phyloP scores from a whole-genome alignment of 108 stramenopile genomes.

The Skeletonema potamos region DNA sequence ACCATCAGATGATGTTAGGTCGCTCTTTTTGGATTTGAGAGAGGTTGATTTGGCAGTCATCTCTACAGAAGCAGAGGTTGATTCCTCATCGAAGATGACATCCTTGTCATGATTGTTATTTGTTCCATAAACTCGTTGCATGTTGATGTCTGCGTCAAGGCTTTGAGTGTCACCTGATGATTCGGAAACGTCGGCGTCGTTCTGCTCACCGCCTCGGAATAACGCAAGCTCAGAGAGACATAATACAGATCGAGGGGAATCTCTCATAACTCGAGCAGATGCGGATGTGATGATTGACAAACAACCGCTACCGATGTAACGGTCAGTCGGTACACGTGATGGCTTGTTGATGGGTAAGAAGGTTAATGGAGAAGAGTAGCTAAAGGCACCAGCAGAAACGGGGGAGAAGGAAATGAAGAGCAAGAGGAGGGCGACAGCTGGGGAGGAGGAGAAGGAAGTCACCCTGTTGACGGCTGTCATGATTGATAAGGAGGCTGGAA shows the following conservation, averaged over 20 bases:
- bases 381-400: constrained; percentile 29
- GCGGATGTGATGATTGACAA: neutral
- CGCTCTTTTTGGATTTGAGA: constrained; percentile 4
- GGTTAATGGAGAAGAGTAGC: neutral
- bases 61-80: constrained; percentile 15
- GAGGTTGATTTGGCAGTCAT: constrained; percentile 10
- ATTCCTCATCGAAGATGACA: constrained; percentile 15
- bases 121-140: constrained; percentile 15
- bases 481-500: neutral
- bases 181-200: neutral
- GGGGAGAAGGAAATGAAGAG: constrained; percentile 18
- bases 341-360: neutral
- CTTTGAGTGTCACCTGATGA: constrained; percentile 11
- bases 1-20: neutral
- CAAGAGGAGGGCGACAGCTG: constrained; percentile 7
- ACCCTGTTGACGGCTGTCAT: neutral
- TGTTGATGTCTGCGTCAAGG: constrained; percentile 15
- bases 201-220: neutral
- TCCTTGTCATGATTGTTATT: neutral
- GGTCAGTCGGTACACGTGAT: neutral
- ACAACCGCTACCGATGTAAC: neutral
- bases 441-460: neutral
- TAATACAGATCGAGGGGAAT: neutral
- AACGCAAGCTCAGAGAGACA: neutral
- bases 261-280: neutral